phyloP scores from a whole-genome alignment of 2,329 filamentous ascomycete genomes.

The Xylariales sp. region DNA sequence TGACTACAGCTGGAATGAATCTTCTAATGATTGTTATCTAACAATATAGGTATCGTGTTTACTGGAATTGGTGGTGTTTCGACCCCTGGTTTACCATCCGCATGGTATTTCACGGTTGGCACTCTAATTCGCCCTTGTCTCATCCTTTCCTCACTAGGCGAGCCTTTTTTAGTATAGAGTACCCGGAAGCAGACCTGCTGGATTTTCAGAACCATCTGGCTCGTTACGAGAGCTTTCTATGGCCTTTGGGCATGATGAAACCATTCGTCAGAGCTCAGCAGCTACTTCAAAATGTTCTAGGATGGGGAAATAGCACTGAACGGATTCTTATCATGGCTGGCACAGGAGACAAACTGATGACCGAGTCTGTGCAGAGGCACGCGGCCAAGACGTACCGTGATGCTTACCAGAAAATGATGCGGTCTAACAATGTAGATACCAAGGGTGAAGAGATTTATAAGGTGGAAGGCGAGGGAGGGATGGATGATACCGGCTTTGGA shows the following conservation, averaged over 20 bases:
- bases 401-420: slow-evolving; percentile 24
- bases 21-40: not conserved
- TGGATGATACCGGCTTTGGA: slow-evolving; percentile 25
- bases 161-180: slow-evolving; percentile 45
- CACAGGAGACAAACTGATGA: slow-evolving; percentile 36
- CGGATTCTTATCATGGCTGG: slow-evolving; percentile 36
- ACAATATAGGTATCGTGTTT: slow-evolving; percentile 29
- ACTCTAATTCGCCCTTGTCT: slow-evolving; percentile 48
- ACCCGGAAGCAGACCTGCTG: slow-evolving; percentile 32
- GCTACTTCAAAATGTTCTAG: slow-evolving; percentile 31
- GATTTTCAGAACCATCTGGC: slow-evolving; percentile 38
- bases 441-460: slow-evolving; percentile 8
- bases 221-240: slow-evolving; percentile 48
- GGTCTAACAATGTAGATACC: slow-evolving; percentile 23
- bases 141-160: slow-evolving; percentile 41
- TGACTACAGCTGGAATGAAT: too few relatives aligned
- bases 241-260: slow-evolving; percentile 44
- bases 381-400: slow-evolving; percentile 33
- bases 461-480: slow-evolving; percentile 14
- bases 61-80: slow-evolving; percentile 39
- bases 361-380: slow-evolving; percentile 27
- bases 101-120: slow-evolving; percentile 40
- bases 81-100: slow-evolving; percentile 45
- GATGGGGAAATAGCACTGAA: slow-evolving; percentile 17
- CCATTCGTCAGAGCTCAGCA: slow-evolving; percentile 36